Evolutionary conservation across 768 basidiomycete genomes (phyloP).

Genomic region (Naganishia vaughanmartiniae): DNA sequence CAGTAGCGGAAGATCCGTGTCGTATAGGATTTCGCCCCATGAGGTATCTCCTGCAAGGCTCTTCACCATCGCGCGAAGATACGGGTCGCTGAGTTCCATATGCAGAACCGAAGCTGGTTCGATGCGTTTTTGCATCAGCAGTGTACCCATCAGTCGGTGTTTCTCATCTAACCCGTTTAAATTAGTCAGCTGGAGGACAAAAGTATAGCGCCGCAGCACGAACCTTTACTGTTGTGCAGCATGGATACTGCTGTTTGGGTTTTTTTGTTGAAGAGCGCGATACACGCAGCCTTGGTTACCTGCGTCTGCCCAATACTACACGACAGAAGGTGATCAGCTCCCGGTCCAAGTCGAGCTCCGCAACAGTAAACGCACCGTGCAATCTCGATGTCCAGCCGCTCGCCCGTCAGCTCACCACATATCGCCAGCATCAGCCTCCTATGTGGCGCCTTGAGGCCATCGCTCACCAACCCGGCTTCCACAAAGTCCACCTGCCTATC

Average conservation of each 20-base stretch:
- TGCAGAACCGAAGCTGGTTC: constrained; percentile 37
- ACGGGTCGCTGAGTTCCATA: constrained; percentile 45
- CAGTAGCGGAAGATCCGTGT: constrained; percentile 43
- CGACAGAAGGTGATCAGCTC: background rate
- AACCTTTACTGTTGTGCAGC: constrained; percentile 41
- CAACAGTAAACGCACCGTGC: constrained; percentile 33
- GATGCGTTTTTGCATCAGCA: constrained; percentile 41
- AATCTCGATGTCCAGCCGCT: constrained; percentile 35
- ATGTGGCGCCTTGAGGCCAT: constrained; percentile 34
- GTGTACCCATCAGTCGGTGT: constrained; percentile 43
- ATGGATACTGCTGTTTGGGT: constrained; percentile 42
- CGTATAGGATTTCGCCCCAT: constrained; percentile 47
- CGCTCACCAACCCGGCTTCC: constrained; percentile 31
- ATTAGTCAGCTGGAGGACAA: background rate
- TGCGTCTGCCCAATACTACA: constrained; percentile 31
- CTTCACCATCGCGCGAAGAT: constrained; percentile 46
- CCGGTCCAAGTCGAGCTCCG: background rate
- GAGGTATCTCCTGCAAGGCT: constrained; percentile 41
- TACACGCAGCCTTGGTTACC: constrained; percentile 46
- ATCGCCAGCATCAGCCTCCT: constrained; percentile 44
- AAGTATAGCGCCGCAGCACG: background rate
- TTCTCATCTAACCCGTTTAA: constrained; percentile 37
- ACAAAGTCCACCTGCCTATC: constrained; percentile 25
- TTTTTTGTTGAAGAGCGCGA: constrained; percentile 48
- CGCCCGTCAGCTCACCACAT: constrained; percentile 37